Evolutionary conservation across 1,284 basidiomycete species (phyloP).

Genomic region (Heterobasidion occidentale): DNA sequence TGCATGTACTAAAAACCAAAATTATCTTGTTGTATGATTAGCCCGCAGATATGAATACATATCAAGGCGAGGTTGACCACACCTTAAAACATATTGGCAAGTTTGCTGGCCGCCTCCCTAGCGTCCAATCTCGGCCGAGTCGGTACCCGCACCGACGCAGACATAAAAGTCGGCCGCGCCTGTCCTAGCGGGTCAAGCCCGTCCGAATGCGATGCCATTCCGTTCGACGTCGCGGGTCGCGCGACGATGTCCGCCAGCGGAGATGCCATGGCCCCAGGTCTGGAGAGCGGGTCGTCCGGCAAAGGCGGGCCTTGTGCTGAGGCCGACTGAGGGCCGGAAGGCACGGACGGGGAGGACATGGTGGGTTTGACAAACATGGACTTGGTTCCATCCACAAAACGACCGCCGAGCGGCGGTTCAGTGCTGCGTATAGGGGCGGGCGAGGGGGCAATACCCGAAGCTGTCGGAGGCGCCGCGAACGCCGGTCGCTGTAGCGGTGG

Average conservation of each 20-base stretch:
- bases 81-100: constrained; percentile 75
- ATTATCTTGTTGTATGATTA: too few relatives aligned
- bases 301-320: constrained; percentile 14
- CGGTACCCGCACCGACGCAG: constrained; percentile 60
- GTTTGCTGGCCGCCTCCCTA: constrained; percentile 77
- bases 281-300: constrained; percentile 9
- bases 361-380: constrained; percentile 61
- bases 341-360: constrained; percentile 26
- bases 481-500: constrained; percentile 9
- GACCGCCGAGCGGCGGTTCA: constrained; percentile 51
- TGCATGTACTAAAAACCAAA: neutral
- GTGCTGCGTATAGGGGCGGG: constrained; percentile 23
- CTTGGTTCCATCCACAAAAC: constrained; percentile 62
- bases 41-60: too few relatives aligned
- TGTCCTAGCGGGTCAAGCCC: constrained; percentile 58
- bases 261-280: constrained; percentile 3
- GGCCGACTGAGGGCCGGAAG: constrained; percentile 6
- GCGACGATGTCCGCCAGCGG: constrained; percentile 5
- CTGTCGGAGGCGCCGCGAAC: constrained; percentile 3
- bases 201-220: constrained; percentile 16
- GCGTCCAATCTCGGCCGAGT: constrained; percentile 66
- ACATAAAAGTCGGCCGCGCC: constrained; percentile 48
- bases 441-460: constrained; percentile 7
- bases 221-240: constrained; percentile 11
- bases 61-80: neutral